These are phyloP conservation scores for Hypoxylon rickii DNA, from an alignment of 495 filamentous ascomycete species.

Conservation along the genomic window DNA sequence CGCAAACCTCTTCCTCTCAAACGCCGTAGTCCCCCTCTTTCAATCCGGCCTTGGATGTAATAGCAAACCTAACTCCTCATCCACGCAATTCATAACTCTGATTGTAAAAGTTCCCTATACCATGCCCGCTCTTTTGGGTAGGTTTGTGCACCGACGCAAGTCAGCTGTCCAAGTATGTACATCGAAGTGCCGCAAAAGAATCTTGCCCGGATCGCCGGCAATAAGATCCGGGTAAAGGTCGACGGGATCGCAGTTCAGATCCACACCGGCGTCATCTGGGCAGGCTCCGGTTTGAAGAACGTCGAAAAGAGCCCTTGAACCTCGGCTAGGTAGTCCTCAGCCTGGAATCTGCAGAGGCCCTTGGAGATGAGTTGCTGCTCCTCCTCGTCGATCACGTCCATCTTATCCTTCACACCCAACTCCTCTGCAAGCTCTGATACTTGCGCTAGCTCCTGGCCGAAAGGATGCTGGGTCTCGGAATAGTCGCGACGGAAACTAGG, in stretches of 20 bases:
- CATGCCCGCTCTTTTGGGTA: constrained; percentile 11
- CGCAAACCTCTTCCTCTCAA: constrained; percentile 26
- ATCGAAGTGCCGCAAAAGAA: constrained; percentile 32
- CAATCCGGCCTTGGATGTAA: constrained; percentile 22
- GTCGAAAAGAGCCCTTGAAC: constrained; percentile 68
- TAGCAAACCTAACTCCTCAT: constrained; percentile 28
- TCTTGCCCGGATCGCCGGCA: constrained; percentile 12
- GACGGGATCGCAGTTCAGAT: constrained; percentile 26
- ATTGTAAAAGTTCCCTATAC: constrained; percentile 24
- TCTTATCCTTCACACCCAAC: constrained; percentile 66
- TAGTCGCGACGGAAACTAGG: constrained; percentile 37
- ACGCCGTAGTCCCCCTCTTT: constrained; percentile 31
- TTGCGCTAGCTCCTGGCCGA: constrained; percentile 75
- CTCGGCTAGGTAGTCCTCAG: constrained; percentile 83
- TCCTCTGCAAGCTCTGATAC: constrained; percentile 86
- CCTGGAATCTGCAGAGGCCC: constrained; percentile 75
- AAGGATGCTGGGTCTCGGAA: constrained; percentile 54
- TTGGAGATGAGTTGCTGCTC: constrained; percentile 65
- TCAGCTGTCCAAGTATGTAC: constrained; percentile 40
- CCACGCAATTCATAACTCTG: constrained; percentile 26
- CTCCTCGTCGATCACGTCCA: constrained; percentile 72
- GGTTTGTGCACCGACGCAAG: constrained; percentile 29
- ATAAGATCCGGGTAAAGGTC: constrained; percentile 10
- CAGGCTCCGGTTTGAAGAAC: constrained; percentile 40
- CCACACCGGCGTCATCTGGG: constrained; percentile 32